phyloP scores from a whole-genome alignment of 306 rosid species.

The Lablab purpureus region DNA sequence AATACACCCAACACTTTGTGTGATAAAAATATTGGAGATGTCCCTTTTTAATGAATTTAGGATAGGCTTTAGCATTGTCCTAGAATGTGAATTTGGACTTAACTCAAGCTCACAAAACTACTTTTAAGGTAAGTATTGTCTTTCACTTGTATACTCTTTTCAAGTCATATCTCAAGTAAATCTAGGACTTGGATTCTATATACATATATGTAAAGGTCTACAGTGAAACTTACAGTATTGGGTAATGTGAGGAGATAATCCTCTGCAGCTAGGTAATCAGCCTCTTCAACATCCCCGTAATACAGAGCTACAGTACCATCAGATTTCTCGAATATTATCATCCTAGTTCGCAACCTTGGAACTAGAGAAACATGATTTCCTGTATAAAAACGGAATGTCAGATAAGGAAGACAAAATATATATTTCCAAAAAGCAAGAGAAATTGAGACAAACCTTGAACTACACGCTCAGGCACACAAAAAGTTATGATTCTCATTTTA shows the following conservation, averaged over 20 bases:
- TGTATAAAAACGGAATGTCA: slow-evolving; percentile 52
- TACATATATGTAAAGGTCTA: background rate
- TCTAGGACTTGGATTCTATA: too few species aligned
- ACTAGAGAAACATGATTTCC: slow-evolving; percentile 61
- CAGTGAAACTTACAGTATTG: slow-evolving; percentile 76
- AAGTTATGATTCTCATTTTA: slow-evolving; percentile 71
- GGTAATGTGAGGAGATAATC: slow-evolving; percentile 89
- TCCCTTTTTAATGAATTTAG: too few species aligned
- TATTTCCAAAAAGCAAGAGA: slow-evolving; percentile 23
- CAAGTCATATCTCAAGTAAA: too few species aligned
- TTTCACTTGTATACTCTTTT: too few species aligned
- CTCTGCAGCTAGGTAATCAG: slow-evolving; percentile 62
- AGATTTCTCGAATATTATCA: slow-evolving; percentile 85
- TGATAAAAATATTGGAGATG: too few species aligned
- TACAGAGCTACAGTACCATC: slow-evolving; percentile 93
- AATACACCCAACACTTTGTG: too few species aligned
- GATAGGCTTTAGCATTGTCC: too few species aligned
- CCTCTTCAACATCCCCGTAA: slow-evolving; percentile 72
- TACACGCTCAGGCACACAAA: slow-evolving; percentile 63
- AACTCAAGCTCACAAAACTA: too few species aligned
- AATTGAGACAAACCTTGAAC: slow-evolving; percentile 71
- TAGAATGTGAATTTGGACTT: too few species aligned
- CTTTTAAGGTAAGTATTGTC: too few species aligned
- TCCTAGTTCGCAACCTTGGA: slow-evolving; percentile 62
- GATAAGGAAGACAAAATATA: slow-evolving; percentile 39